Conservation (phyloP, 768 basidiomycete genomes). For the Saitozyma podzolica region DNA sequence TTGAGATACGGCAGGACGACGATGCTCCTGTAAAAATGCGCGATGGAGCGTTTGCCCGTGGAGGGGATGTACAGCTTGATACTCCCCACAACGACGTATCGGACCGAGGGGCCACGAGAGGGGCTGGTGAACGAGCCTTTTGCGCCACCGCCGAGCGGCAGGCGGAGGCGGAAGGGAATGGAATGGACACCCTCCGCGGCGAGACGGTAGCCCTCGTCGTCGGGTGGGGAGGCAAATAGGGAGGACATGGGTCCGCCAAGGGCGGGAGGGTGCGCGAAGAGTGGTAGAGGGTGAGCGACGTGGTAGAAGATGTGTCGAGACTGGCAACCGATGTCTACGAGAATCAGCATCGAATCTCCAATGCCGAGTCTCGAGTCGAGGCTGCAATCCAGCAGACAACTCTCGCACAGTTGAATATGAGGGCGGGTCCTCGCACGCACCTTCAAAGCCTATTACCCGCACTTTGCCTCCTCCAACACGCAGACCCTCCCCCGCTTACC, state of each 20-base stretch:
- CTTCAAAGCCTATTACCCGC: slow-evolving; percentile 82
- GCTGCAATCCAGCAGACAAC: too few relatives aligned
- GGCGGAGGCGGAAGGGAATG: slow-evolving; percentile 70
- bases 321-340: slow-evolving; percentile 12
- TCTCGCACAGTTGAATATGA: too few relatives aligned
- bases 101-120: slow-evolving; percentile 65
- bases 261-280: slow-evolving; percentile 53
- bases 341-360: background rate
- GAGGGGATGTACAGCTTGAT: slow-evolving; percentile 70
- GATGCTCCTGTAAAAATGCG: slow-evolving; percentile 85
- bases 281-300: slow-evolving; percentile 59
- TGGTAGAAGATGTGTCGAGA: slow-evolving; percentile 78
- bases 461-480: slow-evolving; percentile 73
- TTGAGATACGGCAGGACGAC: slow-evolving; percentile 76
- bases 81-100: slow-evolving; percentile 79
- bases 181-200: slow-evolving; percentile 68
- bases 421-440: slow-evolving; percentile 39
- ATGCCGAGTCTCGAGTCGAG: background rate
- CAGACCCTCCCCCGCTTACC: slow-evolving; percentile 60
- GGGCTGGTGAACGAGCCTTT: slow-evolving; percentile 60
- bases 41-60: slow-evolving; percentile 67
- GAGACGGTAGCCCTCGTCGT: slow-evolving; percentile 46
- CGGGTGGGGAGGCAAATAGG: slow-evolving; percentile 52
- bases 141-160: slow-evolving; percentile 63
- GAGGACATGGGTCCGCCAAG: slow-evolving; percentile 12